Evolutionary conservation across 768 basidiomycete genomes (phyloP), one percentile per base, ranked within the genome.

Genomic region (Phanerodontia chrysosporium): DNA sequence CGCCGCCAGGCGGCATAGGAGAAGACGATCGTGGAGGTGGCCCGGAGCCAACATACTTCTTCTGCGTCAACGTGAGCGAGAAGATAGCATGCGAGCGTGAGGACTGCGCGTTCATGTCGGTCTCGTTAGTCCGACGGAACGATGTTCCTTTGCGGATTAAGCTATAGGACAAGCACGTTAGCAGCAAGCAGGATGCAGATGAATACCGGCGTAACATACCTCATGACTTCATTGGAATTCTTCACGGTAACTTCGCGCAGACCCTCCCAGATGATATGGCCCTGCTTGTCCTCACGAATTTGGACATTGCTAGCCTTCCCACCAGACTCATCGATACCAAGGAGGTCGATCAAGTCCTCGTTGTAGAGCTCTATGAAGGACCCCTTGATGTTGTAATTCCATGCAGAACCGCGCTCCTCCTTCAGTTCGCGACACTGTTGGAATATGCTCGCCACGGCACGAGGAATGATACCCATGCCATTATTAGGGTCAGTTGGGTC

Each of bases 11-110:
- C 9, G 89, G 90, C 13, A 89, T 76, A 0, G 91, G 92, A 22
- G 90, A 90, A 7, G 89, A 80, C 2, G 90, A 89, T 51, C 90
- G 83, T 30, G 88, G 84, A 2, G 89, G 88, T 2, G 79, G 72
- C 13, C 83, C 81, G 22, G 83, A 80, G 25, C 94, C 93, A 35
- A 82, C 79, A 69, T 77, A 92, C 72, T 89, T 94, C 78, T 89
- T 92, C 75, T 98, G 96, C 3, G 86, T 91, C 56, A 99, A 78
- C 13, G 93, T 97, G 54, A 99, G 79, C 39, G 96, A 98, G 75
- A 99, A 98, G 73, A 99, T 98, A 62, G 97, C 97, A 81, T 99
- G 97, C 28, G 94, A 97, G 58, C 97, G 89, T 42, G 96, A 98
- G 1, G 92, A 95, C 72, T 97, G 94, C 25, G 96, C 93, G 71